phyloP scores from a whole-genome alignment of 805 yeast species.

The Yamadazyma kitorensis region DNA sequence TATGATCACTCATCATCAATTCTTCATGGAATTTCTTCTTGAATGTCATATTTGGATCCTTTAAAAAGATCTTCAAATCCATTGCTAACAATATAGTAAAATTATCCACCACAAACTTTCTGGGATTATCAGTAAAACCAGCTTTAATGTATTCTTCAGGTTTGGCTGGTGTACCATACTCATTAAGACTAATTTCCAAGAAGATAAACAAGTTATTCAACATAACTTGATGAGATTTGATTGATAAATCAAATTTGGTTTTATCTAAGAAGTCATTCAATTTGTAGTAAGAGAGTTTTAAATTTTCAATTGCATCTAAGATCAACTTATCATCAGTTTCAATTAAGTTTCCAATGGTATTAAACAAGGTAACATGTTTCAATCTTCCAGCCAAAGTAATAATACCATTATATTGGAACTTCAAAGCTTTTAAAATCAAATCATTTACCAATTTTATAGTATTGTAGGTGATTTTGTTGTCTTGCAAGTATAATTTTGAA shows the following conservation, averaged over 20 bases:
- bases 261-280: constrained; percentile 34
- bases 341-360: constrained; percentile 38
- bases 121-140: constrained; percentile 46
- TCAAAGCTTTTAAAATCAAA: constrained; percentile 41
- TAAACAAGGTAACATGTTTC: constrained; percentile 45
- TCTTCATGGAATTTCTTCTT: constrained; percentile 64
- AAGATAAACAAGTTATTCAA: constrained; percentile 36
- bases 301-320: constrained; percentile 25
- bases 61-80: constrained; percentile 53
- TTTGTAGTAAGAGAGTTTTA: constrained; percentile 32
- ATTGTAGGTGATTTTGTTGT: constrained; percentile 40
- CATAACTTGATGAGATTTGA: constrained; percentile 39
- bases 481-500: constrained; percentile 40
- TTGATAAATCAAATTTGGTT: constrained; percentile 35
- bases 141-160: constrained; percentile 44
- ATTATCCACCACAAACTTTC: constrained; percentile 38
- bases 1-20: constrained; percentile 54
- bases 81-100: constrained; percentile 50
- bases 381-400: constrained; percentile 46
- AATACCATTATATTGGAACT: constrained; percentile 40
- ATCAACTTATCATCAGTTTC: constrained; percentile 37
- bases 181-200: constrained; percentile 40
- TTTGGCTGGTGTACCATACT: constrained; percentile 41
- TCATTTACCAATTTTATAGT: constrained; percentile 47
- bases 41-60: constrained; percentile 57